Percentiles rank a stretch among this genome's conserved stretches.
phyloP scores from a whole-genome alignment of 2,329 filamentous ascomycete species.

The Iodosphaeria phyllophila region DNA sequence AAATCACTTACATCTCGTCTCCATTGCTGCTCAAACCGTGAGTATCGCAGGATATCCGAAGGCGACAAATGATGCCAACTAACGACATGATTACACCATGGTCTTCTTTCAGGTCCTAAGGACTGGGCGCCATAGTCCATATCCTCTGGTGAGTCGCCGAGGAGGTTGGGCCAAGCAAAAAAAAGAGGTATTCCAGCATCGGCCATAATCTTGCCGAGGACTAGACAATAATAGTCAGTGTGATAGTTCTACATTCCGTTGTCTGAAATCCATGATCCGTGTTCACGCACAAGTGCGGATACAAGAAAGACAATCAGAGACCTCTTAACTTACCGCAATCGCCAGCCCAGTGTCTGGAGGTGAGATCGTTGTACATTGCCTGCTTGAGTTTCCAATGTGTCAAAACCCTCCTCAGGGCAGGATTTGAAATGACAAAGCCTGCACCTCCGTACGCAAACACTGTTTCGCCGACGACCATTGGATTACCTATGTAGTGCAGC shows the following conservation, averaged over 20 bases:
- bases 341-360: constrained; percentile 26
- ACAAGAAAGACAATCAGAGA: no score
- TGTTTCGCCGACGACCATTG: constrained; percentile 28
- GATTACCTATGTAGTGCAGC: constrained; percentile 32
- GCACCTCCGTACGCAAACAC: constrained; percentile 33
- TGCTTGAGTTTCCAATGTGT: constrained; percentile 21
- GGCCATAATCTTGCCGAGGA: constrained; percentile 24
- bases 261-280: constrained; percentile 23
- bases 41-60: constrained; percentile 20
- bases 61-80: constrained; percentile 28
- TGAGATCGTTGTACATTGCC: constrained; percentile 22
- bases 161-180: constrained; percentile 26
- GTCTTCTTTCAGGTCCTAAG: constrained; percentile 17
- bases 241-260: no score
- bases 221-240: no score
- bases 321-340: no score
- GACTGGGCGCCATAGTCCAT: constrained; percentile 23
- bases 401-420: constrained; percentile 24
- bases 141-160: constrained; percentile 18
- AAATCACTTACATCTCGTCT: constrained; percentile 10
- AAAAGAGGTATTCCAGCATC: constrained; percentile 24
- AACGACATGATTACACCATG: constrained; percentile 29
- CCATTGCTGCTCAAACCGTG: constrained; percentile 23
- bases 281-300: no score
- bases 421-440: constrained; percentile 30